A percentile compares a stretch with the other conserved stretches of the same genome.
Evolutionary conservation across 306 rosid species (phyloP).

Genomic region (Pyrus communis): DNA sequence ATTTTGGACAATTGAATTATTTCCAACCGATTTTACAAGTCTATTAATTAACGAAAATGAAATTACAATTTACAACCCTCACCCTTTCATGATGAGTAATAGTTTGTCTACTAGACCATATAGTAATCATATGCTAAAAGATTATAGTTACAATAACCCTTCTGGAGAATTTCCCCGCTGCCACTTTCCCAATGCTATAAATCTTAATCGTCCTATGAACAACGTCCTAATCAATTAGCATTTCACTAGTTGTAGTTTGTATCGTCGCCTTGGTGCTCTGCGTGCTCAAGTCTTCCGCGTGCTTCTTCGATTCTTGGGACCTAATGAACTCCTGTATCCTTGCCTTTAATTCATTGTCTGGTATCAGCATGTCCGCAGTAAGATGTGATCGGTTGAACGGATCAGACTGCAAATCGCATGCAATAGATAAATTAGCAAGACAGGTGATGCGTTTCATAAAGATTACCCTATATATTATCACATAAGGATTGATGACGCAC

Average conservation of each 20-base stretch:
- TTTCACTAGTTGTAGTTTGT: slow-evolving; percentile 62
- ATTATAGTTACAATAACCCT: background rate
- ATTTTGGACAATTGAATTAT: background rate
- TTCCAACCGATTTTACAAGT: background rate
- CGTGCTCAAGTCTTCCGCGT: slow-evolving; percentile 31
- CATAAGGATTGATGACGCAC: slow-evolving; percentile 23
- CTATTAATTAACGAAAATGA: background rate
- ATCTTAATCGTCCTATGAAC: background rate
- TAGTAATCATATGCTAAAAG: background rate
- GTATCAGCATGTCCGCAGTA: slow-evolving; percentile 75
- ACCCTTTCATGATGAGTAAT: background rate
- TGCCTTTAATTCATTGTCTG: slow-evolving; percentile 60
- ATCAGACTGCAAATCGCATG: slow-evolving; percentile 54
- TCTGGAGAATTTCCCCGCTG: background rate
- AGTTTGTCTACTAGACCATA: background rate
- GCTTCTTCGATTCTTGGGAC: slow-evolving; percentile 71
- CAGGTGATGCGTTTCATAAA: too few relatives aligned
- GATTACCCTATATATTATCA: background rate
- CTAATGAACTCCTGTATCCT: slow-evolving; percentile 72
- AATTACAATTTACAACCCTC: background rate
- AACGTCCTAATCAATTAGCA: slow-evolving; percentile 70
- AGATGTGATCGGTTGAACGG: slow-evolving; percentile 98
- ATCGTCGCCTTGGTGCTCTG: slow-evolving; percentile 64
- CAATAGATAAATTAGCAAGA: slow-evolving; percentile 12
- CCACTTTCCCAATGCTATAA: background rate